Conservation (phyloP, 2,329 filamentous ascomycete species). For the Pseudogymnoascus sp. region DNA sequence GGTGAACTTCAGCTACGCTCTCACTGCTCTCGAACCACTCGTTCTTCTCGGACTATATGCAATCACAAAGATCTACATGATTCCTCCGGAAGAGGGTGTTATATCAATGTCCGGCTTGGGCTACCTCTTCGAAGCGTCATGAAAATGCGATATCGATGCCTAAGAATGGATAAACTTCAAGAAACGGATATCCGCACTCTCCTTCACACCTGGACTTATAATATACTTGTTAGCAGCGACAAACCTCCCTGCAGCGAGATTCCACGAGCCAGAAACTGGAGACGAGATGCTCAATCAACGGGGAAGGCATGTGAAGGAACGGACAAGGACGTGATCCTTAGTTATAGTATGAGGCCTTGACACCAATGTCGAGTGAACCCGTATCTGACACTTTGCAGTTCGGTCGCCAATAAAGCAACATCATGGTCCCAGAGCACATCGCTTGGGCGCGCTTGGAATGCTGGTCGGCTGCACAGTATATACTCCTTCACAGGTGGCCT, state of each 20-base stretch:
- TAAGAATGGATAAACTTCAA: not conserved
- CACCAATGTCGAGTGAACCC: not conserved
- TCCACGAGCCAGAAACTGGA: not conserved
- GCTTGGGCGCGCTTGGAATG: not conserved
- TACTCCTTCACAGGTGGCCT: not conserved
- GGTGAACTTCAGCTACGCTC: constrained; percentile 45
- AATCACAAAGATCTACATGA: constrained; percentile 40
- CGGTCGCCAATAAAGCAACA: not conserved
- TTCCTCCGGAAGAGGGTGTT: constrained; percentile 39
- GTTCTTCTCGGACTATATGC: constrained; percentile 42
- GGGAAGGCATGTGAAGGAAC: not conserved
- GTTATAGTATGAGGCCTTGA: not conserved
- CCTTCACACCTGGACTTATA: not conserved
- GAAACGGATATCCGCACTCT: not conserved
- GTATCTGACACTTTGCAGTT: not conserved
- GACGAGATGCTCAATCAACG: not conserved
- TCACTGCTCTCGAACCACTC: constrained; percentile 42
- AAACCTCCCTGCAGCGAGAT: not conserved
- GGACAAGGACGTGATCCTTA: not conserved
- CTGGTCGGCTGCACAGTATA: not conserved
- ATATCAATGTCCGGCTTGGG: constrained; percentile 31
- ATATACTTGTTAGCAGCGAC: not conserved
- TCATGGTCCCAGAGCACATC: not conserved
- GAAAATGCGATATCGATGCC: not conserved
- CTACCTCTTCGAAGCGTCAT: constrained; percentile 19